phyloP scores from a whole-genome alignment of 805 yeast species.

The Isabelozyma pseudorhagii region DNA sequence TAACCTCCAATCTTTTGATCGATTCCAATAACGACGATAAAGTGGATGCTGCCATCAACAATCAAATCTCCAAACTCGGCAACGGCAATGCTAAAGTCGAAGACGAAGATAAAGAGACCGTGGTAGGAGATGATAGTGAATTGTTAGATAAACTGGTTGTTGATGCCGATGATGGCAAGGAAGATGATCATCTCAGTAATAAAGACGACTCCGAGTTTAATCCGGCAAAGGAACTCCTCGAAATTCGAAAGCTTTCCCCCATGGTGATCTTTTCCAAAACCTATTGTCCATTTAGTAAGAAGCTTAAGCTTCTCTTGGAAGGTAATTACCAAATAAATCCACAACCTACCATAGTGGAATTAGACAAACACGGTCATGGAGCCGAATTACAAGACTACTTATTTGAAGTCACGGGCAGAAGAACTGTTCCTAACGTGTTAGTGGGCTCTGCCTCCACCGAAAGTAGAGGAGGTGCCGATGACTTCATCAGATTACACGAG shows the following conservation, averaged over 20 bases:
- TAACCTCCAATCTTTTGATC: conserved; percentile 20
- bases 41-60: conserved; percentile 38
- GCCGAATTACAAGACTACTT: conserved; percentile 70
- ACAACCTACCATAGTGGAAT: conserved; percentile 67
- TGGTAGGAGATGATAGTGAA: conserved; percentile 7
- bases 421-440: conserved; percentile 87
- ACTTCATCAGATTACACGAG: conserved; percentile 60
- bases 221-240: conserved; percentile 42
- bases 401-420: conserved; percentile 65
- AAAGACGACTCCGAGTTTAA: conserved; percentile 18
- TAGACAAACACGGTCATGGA: conserved; percentile 80
- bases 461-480: conserved; percentile 89
- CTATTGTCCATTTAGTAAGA: conserved; percentile 73
- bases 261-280: conserved; percentile 56
- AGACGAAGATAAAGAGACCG: conserved; percentile 6
- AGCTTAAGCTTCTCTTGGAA: conserved; percentile 62
- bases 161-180: conserved; percentile 1
- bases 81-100: conserved; percentile 2
- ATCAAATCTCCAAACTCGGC: conserved; percentile 25
- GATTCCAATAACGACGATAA: conserved; percentile 33
- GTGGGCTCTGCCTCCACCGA: conserved; percentile 50
- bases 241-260: conserved; percentile 60
- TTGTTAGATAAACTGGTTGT: too few species aligned
- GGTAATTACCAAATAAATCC: conserved; percentile 72
- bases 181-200: conserved; percentile 7